These are phyloP conservation scores for Stachybotrys chartarum DNA, from an alignment of 2,329 filamentous ascomycete genomes.

Conservation along the genomic window DNA sequence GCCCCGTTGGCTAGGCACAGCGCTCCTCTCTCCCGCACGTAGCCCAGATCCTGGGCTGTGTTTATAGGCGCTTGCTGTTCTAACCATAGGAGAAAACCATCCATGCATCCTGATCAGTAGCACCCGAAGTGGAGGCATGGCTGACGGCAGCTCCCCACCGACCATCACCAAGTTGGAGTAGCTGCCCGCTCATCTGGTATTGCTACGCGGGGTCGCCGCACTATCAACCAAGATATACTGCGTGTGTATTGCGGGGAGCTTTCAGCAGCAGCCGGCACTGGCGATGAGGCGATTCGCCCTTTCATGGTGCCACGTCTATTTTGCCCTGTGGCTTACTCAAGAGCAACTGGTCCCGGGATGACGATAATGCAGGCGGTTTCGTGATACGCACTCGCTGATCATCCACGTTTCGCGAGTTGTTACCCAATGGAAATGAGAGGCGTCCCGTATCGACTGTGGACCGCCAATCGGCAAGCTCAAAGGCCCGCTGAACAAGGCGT, in stretches of 20 bases:
- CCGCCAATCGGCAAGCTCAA: constrained; percentile 18
- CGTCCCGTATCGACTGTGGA: constrained; percentile 19
- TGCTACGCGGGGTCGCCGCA: background rate
- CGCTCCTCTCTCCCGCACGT: background rate
- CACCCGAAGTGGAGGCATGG: background rate
- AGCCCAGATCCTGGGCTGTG: background rate
- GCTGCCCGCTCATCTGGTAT: background rate
- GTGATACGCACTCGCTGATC: background rate
- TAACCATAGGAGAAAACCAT: background rate
- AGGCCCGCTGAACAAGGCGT: constrained; percentile 17
- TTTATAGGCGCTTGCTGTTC: background rate
- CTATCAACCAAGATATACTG: background rate
- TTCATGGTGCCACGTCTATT: background rate
- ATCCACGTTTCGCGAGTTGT: constrained; percentile 3
- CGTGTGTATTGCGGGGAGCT: background rate
- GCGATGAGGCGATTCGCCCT: background rate
- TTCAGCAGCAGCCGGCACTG: background rate
- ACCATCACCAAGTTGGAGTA: background rate
- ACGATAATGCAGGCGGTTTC: background rate
- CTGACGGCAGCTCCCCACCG: background rate
- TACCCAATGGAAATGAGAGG: constrained; percentile 17
- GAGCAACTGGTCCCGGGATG: background rate
- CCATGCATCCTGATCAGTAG: background rate
- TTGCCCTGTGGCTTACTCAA: background rate
- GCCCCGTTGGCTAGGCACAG: background rate